Conservation (phyloP, 2,329 filamentous ascomycete genomes). For the Ophiosphaerella korrae region DNA sequence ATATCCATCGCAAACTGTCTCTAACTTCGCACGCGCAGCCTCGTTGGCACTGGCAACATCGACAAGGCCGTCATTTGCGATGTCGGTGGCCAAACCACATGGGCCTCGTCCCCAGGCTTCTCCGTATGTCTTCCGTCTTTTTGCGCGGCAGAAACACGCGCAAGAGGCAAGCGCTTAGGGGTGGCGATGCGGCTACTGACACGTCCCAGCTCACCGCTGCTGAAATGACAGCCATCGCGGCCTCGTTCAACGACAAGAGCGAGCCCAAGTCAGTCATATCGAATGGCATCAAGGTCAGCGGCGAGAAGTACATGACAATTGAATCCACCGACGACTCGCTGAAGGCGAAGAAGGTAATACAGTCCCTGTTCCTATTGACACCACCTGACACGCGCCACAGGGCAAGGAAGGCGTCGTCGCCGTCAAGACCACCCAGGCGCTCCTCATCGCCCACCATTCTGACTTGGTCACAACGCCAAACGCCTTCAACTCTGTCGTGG, state of each 20-base stretch:
- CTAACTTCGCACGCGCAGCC: slow-evolving; percentile 37
- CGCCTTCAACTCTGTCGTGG: slow-evolving; percentile 78
- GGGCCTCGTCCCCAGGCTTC: slow-evolving; percentile 85
- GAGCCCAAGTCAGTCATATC: slow-evolving; percentile 69
- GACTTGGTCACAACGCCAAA: slow-evolving; percentile 75
- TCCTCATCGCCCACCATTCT: slow-evolving; percentile 86
- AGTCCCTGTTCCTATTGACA: background rate
- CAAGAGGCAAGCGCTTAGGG: too few species aligned
- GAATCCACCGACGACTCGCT: slow-evolving; percentile 77
- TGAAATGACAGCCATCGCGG: slow-evolving; percentile 62
- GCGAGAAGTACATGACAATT: slow-evolving; percentile 78
- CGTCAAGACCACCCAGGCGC: slow-evolving; percentile 85
- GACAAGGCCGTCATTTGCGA: slow-evolving; percentile 59
- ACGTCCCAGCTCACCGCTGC: slow-evolving; percentile 54
- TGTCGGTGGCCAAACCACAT: slow-evolving; percentile 61
- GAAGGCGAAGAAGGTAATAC: slow-evolving; percentile 81
- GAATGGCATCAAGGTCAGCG: slow-evolving; percentile 76
- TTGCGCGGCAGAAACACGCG: background rate
- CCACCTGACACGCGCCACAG: slow-evolving; percentile 48
- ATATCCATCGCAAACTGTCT: background rate
- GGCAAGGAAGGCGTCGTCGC: slow-evolving; percentile 81
- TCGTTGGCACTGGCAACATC: slow-evolving; percentile 50
- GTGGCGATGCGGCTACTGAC: slow-evolving; percentile 14
- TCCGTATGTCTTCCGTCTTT: slow-evolving; percentile 60
- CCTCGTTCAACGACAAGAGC: slow-evolving; percentile 59